phyloP scores from a whole-genome alignment of 1,284 basidiomycete species.

The Pascua sp. region DNA sequence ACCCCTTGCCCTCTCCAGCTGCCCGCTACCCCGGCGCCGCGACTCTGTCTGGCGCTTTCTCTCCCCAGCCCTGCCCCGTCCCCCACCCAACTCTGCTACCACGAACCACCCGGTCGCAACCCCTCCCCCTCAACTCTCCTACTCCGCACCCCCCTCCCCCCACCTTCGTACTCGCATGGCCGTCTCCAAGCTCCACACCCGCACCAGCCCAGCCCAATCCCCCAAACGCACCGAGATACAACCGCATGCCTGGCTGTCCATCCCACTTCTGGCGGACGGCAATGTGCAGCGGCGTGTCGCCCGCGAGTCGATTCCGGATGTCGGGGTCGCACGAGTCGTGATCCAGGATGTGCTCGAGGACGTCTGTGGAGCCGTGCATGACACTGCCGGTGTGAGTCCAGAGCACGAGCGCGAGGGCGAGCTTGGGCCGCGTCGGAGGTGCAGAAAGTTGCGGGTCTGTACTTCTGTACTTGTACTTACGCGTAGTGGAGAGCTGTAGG shows the following conservation, averaged over 20 bases:
- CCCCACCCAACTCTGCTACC: too few species aligned
- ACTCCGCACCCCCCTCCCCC: too few species aligned
- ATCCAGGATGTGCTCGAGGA: conserved; percentile 69
- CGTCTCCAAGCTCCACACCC: not conserved
- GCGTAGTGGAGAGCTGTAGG: conserved; percentile 70
- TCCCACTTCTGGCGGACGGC: conserved; percentile 64
- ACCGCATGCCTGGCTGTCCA: conserved; percentile 56
- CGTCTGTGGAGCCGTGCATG: conserved; percentile 57
- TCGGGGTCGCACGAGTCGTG: conserved; percentile 80
- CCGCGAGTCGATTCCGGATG: conserved; percentile 66
- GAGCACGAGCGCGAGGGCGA: not conserved
- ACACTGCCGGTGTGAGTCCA: conserved; percentile 22
- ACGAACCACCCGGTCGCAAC: too few species aligned
- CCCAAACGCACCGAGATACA: conserved; percentile 47
- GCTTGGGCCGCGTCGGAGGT: not conserved
- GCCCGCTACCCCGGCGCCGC: too few species aligned
- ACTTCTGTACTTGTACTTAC: conserved; percentile 53
- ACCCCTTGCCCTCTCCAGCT: too few species aligned
- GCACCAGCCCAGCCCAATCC: not conserved
- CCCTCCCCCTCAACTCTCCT: too few species aligned
- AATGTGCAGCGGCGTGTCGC: conserved; percentile 77
- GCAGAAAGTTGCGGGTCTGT: not conserved
- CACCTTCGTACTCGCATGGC: too few species aligned
- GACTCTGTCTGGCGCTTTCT: too few species aligned
- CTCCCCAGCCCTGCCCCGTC: too few species aligned